Evolutionary conservation across 1,284 basidiomycete genomes (phyloP).

Genomic region (Melampsora larici-populina): DNA sequence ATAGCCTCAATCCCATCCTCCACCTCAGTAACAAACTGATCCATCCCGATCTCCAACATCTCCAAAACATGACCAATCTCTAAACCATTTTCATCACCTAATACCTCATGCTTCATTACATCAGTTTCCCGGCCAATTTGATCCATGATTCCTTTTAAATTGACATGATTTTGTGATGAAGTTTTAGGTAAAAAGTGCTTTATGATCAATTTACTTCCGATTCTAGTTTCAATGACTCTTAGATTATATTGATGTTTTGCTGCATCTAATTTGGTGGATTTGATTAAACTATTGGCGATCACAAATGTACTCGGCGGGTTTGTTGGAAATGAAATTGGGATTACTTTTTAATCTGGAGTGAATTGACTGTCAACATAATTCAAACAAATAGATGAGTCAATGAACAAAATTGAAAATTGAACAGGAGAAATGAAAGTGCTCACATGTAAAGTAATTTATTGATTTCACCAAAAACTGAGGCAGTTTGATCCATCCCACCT

Average conservation of each 20-base stretch:
- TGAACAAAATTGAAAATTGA: neutral
- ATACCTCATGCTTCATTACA: neutral
- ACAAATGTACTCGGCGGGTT: constrained; percentile 10
- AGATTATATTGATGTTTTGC: constrained; percentile 31
- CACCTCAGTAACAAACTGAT: constrained; percentile 13
- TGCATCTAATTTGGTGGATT: constrained; percentile 27
- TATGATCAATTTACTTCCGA: constrained; percentile 2
- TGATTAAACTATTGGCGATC: constrained; percentile 34
- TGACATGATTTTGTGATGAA: neutral
- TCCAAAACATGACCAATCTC: neutral
- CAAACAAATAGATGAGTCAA: neutral
- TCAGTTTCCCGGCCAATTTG: neutral
- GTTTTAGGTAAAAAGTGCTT: neutral
- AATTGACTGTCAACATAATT: constrained; percentile 21
- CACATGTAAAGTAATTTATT: constrained; percentile 35
- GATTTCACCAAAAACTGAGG: constrained; percentile 23
- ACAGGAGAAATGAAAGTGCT: neutral
- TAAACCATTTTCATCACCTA: constrained; percentile 7
- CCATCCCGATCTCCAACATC: neutral
- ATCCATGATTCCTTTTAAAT: neutral
- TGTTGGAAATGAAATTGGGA: constrained; percentile 10
- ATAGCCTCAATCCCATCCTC: constrained; percentile 20
- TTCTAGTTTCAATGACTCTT: constrained; percentile 24
- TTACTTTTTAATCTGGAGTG: neutral
- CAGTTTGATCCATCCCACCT: constrained; percentile 39